Evolutionary conservation across 805 yeast species (phyloP).

Genomic region (Hanseniaspora meyeri): DNA sequence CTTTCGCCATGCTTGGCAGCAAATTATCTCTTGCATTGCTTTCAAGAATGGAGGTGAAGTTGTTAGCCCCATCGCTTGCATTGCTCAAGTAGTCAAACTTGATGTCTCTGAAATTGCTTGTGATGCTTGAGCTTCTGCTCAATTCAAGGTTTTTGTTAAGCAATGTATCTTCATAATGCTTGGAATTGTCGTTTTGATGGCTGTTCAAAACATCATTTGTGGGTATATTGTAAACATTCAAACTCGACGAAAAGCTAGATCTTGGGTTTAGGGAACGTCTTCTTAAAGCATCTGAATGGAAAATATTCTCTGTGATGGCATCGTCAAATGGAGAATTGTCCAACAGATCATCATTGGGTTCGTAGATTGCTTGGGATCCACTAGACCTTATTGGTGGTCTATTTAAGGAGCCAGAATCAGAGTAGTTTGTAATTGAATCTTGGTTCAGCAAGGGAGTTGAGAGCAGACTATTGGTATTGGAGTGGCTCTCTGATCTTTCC

Average conservation of each 20-base stretch:
- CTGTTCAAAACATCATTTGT: background rate
- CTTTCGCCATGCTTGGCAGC: background rate
- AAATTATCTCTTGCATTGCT: background rate
- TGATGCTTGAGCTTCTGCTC: background rate
- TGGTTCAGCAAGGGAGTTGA: background rate
- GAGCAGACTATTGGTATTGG: background rate
- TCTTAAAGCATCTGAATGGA: background rate
- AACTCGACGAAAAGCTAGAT: constrained; percentile 4
- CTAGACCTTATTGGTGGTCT: background rate
- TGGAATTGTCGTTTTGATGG: background rate
- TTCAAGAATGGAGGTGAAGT: background rate
- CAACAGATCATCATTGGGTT: background rate
- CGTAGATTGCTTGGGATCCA: background rate
- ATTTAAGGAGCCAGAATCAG: background rate
- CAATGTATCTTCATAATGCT: background rate
- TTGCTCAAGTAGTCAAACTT: background rate
- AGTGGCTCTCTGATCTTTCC: background rate
- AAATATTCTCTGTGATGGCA: background rate
- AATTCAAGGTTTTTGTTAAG: background rate
- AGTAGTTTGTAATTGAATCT: background rate
- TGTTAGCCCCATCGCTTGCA: background rate
- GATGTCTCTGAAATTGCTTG: background rate
- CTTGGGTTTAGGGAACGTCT: constrained; percentile 1
- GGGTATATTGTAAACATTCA: background rate
- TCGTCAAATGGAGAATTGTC: background rate